Conservation (phyloP, 805 yeast species). For the Komagataella pastoris region DNA sequence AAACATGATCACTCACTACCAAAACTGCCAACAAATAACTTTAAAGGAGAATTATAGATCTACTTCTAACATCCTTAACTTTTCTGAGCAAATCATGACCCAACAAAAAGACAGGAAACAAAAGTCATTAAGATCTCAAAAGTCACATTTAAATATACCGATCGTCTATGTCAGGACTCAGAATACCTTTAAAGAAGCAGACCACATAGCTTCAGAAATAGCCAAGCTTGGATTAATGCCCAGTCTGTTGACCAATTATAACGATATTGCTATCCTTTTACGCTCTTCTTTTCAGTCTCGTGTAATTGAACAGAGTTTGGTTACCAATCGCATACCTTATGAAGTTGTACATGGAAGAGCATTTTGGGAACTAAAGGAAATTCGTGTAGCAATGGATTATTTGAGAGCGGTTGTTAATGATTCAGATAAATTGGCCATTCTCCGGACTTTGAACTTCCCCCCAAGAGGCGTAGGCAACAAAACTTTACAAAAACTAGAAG, state of each 20-base stretch:
- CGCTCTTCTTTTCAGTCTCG: conserved; percentile 52
- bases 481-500: conserved; percentile 23
- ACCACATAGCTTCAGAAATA: conserved; percentile 43
- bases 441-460: conserved; percentile 46
- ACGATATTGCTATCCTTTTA: conserved; percentile 65
- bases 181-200: conserved; percentile 40
- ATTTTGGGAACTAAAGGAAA: conserved; percentile 71
- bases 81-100: conserved; percentile 54
- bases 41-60: conserved; percentile 75
- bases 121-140: conserved; percentile 34
- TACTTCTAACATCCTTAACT: conserved; percentile 45
- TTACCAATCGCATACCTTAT: conserved; percentile 46
- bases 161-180: conserved; percentile 30
- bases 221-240: conserved; percentile 31
- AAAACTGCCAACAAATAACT: conserved; percentile 19
- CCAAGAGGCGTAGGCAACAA: conserved; percentile 56
- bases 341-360: conserved; percentile 58
- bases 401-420: conserved; percentile 48
- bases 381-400: conserved; percentile 47
- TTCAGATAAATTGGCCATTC: conserved; percentile 44
- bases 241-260: conserved; percentile 23
- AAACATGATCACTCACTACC: conserved; percentile 30
- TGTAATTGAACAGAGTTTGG: conserved; percentile 49
- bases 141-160: conserved; percentile 21
- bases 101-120: conserved; percentile 36